Evolutionary conservation across 1,284 basidiomycete species (phyloP).

Genomic region (Ganoderma meredithae): DNA sequence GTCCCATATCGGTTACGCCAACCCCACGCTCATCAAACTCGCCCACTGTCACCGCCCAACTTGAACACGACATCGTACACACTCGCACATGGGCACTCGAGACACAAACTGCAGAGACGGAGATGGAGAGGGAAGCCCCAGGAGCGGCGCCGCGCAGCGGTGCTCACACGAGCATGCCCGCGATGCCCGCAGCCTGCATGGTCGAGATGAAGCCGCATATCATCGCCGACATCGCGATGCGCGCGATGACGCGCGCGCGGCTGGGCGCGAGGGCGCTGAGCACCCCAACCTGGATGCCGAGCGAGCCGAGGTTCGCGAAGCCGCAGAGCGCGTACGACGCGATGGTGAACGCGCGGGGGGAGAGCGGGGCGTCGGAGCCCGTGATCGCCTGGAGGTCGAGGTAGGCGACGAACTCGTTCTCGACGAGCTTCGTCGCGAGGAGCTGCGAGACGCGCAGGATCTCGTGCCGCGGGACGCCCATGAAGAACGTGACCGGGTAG

Average conservation of each 20-base stretch:
- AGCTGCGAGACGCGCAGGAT: slow-evolving; percentile 81
- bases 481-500: slow-evolving; percentile 88
- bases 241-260: slow-evolving; percentile 74
- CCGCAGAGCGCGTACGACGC: slow-evolving; percentile 88
- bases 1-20: not conserved
- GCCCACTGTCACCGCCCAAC: too few relatives aligned
- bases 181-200: slow-evolving; percentile 18
- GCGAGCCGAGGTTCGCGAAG: slow-evolving; percentile 87
- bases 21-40: not conserved
- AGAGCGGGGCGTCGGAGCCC: slow-evolving; percentile 60
- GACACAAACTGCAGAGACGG: too few relatives aligned
- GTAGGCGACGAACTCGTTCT: slow-evolving; percentile 90
- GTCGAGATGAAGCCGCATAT: slow-evolving; percentile 77
- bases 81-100: not conserved
- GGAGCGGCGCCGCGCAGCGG: too few relatives aligned
- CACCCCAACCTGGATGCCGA: slow-evolving; percentile 93
- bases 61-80: not conserved
- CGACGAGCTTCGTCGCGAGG: slow-evolving; percentile 87
- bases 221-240: slow-evolving; percentile 80
- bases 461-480: slow-evolving; percentile 78
- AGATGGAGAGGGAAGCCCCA: too few relatives aligned
- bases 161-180: slow-evolving; percentile 19
- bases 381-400: slow-evolving; percentile 62
- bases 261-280: slow-evolving; percentile 85
- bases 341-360: slow-evolving; percentile 79